Base-by-base conservation (phyloP, 306 rosid genomes). In the Lathyrus tuberosus region DNA sequence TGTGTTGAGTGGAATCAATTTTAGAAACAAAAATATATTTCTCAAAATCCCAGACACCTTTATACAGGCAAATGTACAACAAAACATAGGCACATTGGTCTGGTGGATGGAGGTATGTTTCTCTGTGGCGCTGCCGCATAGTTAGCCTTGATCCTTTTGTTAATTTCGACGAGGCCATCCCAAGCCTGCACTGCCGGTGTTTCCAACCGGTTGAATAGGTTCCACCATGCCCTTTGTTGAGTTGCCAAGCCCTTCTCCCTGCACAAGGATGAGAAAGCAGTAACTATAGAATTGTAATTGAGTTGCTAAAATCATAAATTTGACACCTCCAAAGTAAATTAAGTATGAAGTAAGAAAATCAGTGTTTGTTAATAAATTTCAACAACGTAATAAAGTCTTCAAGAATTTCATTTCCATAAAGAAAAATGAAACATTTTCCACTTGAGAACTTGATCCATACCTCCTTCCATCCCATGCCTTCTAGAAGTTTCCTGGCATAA, bases 391-490 rank as follows among this genome's bases (percentile, higher is more conserved):
- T n/a, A n/a, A n/a, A n/a, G n/a, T n/a, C n/a, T n/a, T n/a, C n/a
- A n/a, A n/a, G n/a, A n/a, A n/a, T n/a, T n/a, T n/a, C n/a, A n/a
- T n/a, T n/a, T n/a, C n/a, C n/a, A n/a, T n/a, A n/a, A n/a, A n/a
- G n/a, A n/a, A n/a, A n/a, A n/a, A n/a, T n/a, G n/a, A n/a, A n/a
- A n/a, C n/a, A n/a, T n/a, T n/a, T n/a, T n/a, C n/a, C n/a, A n/a
- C n/a, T n/a, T n/a, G n/a, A n/a, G 46, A 74, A 16, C 40, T 57
- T 3, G 18, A n/a, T 62, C 58, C n/a, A 13, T 90, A 93, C 98
- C 91, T 93, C 93, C 49, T 93, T 90, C 97, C 98, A 93, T 26
- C 97, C 96, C 98, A 90, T 88, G 90, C 62, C 58, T 81, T 88
- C 53, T 2, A 90, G 66, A 57, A 88, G 78, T 74, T 79, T 88